Evolutionary conservation across 192 early-diverging fungal genomes (phyloP).

Genomic region (Diversispora epigaea): DNA sequence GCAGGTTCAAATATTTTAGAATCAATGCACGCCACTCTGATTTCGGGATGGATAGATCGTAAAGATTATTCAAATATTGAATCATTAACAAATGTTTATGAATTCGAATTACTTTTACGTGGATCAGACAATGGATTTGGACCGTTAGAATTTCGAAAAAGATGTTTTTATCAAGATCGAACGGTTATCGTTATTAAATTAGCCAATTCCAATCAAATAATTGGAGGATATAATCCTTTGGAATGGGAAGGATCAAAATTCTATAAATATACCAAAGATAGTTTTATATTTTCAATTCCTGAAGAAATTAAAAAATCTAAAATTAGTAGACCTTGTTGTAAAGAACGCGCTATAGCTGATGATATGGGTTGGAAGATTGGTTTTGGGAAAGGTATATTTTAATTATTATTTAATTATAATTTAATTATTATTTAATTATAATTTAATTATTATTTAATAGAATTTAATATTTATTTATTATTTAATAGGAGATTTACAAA

Average conservation of each 20-base stretch:
- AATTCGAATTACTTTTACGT: not conserved
- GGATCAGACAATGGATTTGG: not conserved
- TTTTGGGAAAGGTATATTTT: too few species aligned
- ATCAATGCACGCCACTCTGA: not conserved
- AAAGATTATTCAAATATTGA: not conserved
- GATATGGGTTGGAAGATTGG: too few species aligned
- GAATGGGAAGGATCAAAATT: not conserved
- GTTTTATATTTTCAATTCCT: conserved; percentile 10
- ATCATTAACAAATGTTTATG: not conserved
- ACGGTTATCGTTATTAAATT: not conserved
- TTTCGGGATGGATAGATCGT: conserved; percentile 4
- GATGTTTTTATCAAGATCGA: not conserved
- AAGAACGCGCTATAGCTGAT: too few species aligned
- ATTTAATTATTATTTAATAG: too few species aligned
- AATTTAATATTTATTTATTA: too few species aligned
- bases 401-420: too few species aligned
- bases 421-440: too few species aligned
- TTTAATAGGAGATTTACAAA: too few species aligned
- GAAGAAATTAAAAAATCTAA: too few species aligned
- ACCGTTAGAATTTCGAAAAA: not conserved
- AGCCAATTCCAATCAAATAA: not conserved
- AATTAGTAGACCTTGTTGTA: too few species aligned
- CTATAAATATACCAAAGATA: not conserved
- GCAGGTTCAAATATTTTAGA: not conserved
- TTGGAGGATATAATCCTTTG: conserved; percentile 18